Evolutionary conservation across 148 eudicot species (phyloP).

Genomic region (Silene uniflora): DNA sequence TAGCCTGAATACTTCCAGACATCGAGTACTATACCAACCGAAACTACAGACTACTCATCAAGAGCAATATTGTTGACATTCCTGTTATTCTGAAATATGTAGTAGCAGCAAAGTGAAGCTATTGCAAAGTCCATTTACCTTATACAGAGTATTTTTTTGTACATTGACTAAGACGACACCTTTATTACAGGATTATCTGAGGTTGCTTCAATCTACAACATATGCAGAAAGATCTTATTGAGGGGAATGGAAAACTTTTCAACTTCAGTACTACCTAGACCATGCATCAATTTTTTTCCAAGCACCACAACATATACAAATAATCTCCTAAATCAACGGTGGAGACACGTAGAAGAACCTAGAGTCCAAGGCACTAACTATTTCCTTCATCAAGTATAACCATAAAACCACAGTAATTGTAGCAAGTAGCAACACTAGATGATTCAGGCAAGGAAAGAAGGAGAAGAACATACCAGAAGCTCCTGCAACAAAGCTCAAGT

Average conservation of each 20-base stretch:
- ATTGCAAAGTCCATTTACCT: neutral
- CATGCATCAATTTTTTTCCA: neutral
- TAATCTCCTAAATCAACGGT: neutral
- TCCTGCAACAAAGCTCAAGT: slow-evolving; percentile 80
- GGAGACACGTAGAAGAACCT: neutral
- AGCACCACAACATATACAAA: neutral
- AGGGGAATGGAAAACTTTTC: neutral
- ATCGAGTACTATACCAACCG: neutral
- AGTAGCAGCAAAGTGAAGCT: neutral
- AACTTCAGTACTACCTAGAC: neutral
- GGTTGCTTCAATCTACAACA: neutral
- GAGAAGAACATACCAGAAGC: slow-evolving; percentile 61
- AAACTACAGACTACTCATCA: slow-evolving; percentile 1
- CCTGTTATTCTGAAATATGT: neutral
- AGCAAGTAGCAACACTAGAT: slow-evolving; percentile 1
- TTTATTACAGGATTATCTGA: neutral
- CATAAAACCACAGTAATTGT: neutral
- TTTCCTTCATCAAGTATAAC: neutral
- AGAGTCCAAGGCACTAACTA: neutral
- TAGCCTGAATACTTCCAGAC: neutral
- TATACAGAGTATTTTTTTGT: too few relatives aligned
- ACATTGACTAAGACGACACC: neutral
- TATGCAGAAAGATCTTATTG: neutral
- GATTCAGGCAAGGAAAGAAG: neutral
- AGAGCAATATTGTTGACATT: neutral